These are phyloP conservation scores for Coniella vitis DNA, from an alignment of 2,329 filamentous ascomycete species.

Conservation along the genomic window DNA sequence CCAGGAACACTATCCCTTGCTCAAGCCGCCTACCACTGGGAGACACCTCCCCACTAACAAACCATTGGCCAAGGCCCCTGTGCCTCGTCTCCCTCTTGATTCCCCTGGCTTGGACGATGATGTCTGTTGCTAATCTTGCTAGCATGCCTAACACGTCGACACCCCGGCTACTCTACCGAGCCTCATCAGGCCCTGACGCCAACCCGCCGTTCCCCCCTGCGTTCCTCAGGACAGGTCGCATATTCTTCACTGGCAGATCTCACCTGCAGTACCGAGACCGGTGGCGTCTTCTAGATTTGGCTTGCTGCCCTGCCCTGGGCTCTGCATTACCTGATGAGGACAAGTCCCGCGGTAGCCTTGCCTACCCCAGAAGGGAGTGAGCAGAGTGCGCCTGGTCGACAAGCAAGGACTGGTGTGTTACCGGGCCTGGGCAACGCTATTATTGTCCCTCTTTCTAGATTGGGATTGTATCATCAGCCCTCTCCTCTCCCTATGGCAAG, in stretches of 20 bases:
- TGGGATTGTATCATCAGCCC: too few relatives aligned
- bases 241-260: constrained; percentile 7
- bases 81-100: constrained; percentile 4
- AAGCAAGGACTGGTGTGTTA: too few relatives aligned
- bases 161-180: not conserved
- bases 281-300: constrained; percentile 6
- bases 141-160: constrained; percentile 28
- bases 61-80: not conserved
- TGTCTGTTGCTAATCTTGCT: constrained; percentile 36
- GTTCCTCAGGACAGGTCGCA: constrained; percentile 12
- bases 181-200: constrained; percentile 1
- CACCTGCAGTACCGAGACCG: constrained; percentile 1
- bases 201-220: constrained; percentile 11
- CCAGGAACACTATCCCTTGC: constrained; percentile 12
- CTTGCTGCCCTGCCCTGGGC: constrained; percentile 6
- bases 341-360: not conserved
- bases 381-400: not conserved
- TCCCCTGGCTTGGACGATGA: constrained; percentile 5
- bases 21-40: constrained; percentile 10
- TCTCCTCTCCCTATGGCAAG: too few relatives aligned
- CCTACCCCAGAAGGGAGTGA: not conserved
- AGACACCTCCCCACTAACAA: constrained; percentile 10
- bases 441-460: too few relatives aligned
- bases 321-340: constrained; percentile 11
- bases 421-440: too few relatives aligned